A percentile compares a stretch with the other conserved stretches of the same genome.
Conservation (phyloP, 177 flowering plant species). For the Vitis hybrid region DNA sequence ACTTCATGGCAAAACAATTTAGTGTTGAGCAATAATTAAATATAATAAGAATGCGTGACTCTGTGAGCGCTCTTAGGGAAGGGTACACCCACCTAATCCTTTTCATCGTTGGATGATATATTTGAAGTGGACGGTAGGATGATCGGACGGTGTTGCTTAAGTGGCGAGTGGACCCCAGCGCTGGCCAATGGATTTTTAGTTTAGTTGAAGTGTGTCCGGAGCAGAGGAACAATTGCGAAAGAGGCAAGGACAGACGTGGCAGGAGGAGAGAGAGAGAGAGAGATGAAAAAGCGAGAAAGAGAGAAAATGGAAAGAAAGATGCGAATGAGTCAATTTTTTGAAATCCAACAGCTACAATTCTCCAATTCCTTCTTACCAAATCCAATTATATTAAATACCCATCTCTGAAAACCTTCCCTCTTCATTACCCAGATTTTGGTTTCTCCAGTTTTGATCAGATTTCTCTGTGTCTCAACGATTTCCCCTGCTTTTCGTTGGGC, state of each 20-base stretch:
- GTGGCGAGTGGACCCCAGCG: slow-evolving; percentile 11
- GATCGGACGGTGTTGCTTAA: not conserved
- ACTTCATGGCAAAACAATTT: too few species aligned
- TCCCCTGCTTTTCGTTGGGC: slow-evolving; percentile 19
- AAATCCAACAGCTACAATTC: slow-evolving; percentile 36
- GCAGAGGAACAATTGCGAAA: slow-evolving; percentile 1
- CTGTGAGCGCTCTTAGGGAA: too few species aligned
- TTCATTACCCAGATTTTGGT: slow-evolving; percentile 33
- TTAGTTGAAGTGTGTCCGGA: slow-evolving; percentile 5
- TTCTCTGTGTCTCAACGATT: slow-evolving; percentile 1
- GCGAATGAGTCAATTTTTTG: slow-evolving; percentile 3
- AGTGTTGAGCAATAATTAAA: too few species aligned
- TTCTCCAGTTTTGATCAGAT: slow-evolving; percentile 14
- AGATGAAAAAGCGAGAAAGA: slow-evolving; percentile 11
- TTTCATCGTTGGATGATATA: too few species aligned
- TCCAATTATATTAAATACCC: slow-evolving; percentile 33
- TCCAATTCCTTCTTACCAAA: slow-evolving; percentile 30
- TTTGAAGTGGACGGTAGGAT: too few species aligned
- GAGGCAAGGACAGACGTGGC: not conserved
- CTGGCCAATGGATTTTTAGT: not conserved
- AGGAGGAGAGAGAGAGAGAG: slow-evolving; percentile 11
- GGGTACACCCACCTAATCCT: too few species aligned
- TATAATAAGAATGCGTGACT: too few species aligned
- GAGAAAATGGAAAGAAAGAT: not conserved
- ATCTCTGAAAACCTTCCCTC: slow-evolving; percentile 19